Conservation (phyloP, 2,329 filamentous ascomycete genomes). For the Arachnomyces sp. region DNA sequence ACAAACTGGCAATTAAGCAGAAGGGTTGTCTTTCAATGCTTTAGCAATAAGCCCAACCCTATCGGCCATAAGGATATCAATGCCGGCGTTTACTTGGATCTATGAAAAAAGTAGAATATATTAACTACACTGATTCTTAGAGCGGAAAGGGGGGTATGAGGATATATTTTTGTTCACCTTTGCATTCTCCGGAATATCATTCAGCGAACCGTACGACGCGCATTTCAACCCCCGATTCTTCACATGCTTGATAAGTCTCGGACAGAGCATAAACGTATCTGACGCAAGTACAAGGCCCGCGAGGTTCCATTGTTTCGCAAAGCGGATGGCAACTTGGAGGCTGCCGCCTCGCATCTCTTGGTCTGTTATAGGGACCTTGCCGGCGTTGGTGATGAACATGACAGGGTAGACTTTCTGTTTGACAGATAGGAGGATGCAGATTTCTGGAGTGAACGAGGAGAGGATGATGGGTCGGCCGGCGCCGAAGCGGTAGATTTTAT, state of each 20-base stretch:
- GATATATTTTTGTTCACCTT: too few species aligned
- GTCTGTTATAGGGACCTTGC: conserved; percentile 19
- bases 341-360: conserved; percentile 26
- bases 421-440: conserved; percentile 19
- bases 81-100: conserved; percentile 16
- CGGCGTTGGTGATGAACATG: conserved; percentile 23
- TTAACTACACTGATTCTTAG: background rate
- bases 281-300: conserved; percentile 30
- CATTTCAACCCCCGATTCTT: conserved; percentile 25
- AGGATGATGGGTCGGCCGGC: conserved; percentile 25
- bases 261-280: conserved; percentile 30
- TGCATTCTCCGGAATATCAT: conserved; percentile 20
- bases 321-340: conserved; percentile 31
- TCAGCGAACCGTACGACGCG: conserved; percentile 29
- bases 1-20: too few species aligned
- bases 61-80: conserved; percentile 18
- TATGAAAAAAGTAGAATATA: conserved; percentile 3
- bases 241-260: conserved; percentile 28
- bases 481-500: conserved; percentile 17
- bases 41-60: conserved; percentile 14
- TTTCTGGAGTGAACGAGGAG: conserved; percentile 21
- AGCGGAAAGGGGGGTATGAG: background rate
- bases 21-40: conserved; percentile 7
- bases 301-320: conserved; percentile 32
- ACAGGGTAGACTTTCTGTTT: conserved; percentile 20